Percentiles rank a stretch among this genome's conserved stretches.
These are phyloP conservation scores for Ehretia macrophylla DNA, from an alignment of 257 asterid species.

Conservation along the genomic window DNA sequence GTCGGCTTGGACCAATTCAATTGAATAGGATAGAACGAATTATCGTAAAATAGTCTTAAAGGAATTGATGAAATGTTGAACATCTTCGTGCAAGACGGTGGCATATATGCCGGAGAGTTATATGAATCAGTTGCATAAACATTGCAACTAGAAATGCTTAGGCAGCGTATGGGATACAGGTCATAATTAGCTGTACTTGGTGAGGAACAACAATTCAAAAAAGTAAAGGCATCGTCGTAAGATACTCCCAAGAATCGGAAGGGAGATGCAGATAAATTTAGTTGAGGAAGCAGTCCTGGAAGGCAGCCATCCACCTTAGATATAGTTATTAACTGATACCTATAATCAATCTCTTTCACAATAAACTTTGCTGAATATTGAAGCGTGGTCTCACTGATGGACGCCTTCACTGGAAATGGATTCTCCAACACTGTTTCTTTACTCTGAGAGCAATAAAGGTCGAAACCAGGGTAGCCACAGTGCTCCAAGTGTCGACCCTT, in stretches of 20 bases:
- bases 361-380: background rate
- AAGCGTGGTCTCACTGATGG: slow-evolving; percentile 5
- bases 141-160: background rate
- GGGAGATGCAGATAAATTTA: slow-evolving; percentile 3
- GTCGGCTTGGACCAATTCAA: slow-evolving; percentile 10
- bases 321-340: too few species aligned
- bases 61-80: background rate
- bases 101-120: background rate
- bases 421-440: slow-evolving; percentile 6
- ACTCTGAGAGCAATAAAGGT: background rate
- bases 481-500: background rate
- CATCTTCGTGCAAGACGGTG: background rate
- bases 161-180: background rate
- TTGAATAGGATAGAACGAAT: background rate
- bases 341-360: too few species aligned
- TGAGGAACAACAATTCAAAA: background rate
- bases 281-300: background rate
- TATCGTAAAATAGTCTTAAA: background rate
- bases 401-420: slow-evolving; percentile 4
- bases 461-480: background rate
- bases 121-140: background rate
- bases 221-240: background rate
- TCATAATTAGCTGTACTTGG: background rate
- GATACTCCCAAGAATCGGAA: slow-evolving; percentile 2
- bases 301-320: background rate